Evolutionary conservation across 371 early-diverging fungal species (phyloP).

Genomic region (Catenaria anguillulae): DNA sequence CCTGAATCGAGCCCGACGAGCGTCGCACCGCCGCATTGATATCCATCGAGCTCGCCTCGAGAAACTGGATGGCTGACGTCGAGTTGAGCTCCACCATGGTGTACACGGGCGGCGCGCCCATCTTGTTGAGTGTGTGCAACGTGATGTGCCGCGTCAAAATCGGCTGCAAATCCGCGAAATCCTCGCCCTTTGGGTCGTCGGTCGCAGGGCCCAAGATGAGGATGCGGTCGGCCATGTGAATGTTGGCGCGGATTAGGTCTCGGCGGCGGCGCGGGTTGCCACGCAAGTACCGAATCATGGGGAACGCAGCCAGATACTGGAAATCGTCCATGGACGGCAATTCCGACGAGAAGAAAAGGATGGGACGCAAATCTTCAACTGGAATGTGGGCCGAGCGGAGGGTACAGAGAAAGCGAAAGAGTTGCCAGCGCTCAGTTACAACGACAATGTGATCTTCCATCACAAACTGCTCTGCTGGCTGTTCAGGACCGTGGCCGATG

Average conservation of each 20-base stretch:
- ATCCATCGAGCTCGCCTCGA: not conserved
- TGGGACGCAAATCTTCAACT: not conserved
- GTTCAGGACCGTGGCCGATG: too few relatives aligned
- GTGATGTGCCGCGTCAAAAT: not conserved
- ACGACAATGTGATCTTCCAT: not conserved
- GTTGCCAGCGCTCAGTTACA: not conserved
- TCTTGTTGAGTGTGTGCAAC: not conserved
- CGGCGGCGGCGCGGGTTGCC: constrained; percentile 1
- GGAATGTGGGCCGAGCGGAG: not conserved
- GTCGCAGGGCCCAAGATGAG: not conserved
- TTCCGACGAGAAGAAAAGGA: not conserved
- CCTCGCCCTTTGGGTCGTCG: not conserved
- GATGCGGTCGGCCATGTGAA: not conserved
- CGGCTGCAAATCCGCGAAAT: not conserved
- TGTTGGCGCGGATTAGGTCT: constrained; percentile 4
- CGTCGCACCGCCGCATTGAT: too few relatives aligned
- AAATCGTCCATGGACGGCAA: not conserved
- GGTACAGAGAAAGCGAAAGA: not conserved
- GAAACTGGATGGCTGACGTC: not conserved
- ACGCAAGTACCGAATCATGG: not conserved
- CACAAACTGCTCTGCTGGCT: too few relatives aligned
- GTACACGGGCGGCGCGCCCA: not conserved
- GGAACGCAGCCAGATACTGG: not conserved
- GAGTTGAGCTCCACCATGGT: not conserved
- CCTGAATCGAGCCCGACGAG: too few relatives aligned